Evolutionary conservation across 2,329 filamentous ascomycete species (phyloP).

Genomic region (Penicillium fuscoglaucum): DNA sequence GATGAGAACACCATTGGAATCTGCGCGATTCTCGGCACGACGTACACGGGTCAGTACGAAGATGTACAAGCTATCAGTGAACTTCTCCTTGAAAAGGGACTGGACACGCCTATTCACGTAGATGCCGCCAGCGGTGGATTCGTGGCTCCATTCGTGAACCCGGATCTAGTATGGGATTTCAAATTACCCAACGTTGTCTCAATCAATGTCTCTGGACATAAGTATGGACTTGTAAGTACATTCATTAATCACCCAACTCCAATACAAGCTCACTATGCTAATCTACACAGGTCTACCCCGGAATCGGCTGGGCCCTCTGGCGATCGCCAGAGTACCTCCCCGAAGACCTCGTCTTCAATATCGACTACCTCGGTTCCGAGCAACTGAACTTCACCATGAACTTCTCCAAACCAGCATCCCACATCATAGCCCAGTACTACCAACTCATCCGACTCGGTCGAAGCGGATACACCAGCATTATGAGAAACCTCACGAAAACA

Average conservation of each 20-base stretch:
- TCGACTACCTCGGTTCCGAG: slow-evolving; percentile 96
- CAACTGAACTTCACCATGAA: slow-evolving; percentile 96
- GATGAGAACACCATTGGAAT: slow-evolving; percentile 78
- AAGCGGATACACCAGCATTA: slow-evolving; percentile 42
- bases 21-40: slow-evolving; percentile 70
- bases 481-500: slow-evolving; percentile 77
- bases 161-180: slow-evolving; percentile 33
- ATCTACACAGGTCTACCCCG: slow-evolving; percentile 66
- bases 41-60: slow-evolving; percentile 73
- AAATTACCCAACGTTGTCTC: slow-evolving; percentile 40
- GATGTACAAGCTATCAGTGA: slow-evolving; percentile 67
- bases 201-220: slow-evolving; percentile 60
- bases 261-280: background rate
- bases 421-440: slow-evolving; percentile 97
- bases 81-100: slow-evolving; percentile 56
- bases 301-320: slow-evolving; percentile 94
- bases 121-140: slow-evolving; percentile 48
- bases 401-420: slow-evolving; percentile 91
- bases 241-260: background rate
- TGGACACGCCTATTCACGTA: slow-evolving; percentile 56
- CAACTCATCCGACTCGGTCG: slow-evolving; percentile 85
- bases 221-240: slow-evolving; percentile 50
- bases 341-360: slow-evolving; percentile 94
- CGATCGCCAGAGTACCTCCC: slow-evolving; percentile 79
- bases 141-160: slow-evolving; percentile 45